These are phyloP conservation scores for Camelina sativa DNA, from an alignment of 345 rosid species.

Conservation along the genomic window DNA sequence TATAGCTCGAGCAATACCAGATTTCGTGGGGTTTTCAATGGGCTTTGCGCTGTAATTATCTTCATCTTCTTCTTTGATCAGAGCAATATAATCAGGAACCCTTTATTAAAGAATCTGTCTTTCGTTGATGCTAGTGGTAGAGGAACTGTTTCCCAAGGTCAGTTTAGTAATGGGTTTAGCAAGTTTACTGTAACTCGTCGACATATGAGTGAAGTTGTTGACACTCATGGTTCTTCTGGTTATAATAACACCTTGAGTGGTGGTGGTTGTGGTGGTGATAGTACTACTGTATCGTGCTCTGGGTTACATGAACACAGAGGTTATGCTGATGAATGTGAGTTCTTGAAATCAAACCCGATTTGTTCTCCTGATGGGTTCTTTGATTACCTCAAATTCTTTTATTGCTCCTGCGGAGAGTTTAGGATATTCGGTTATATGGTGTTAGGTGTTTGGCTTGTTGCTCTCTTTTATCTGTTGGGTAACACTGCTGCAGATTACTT, in stretches of 20 bases:
- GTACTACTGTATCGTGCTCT: constrained; percentile 44
- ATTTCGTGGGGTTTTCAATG: constrained; percentile 52
- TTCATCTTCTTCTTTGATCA: constrained; percentile 47
- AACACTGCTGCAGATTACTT: constrained; percentile 86
- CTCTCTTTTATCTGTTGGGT: constrained; percentile 78
- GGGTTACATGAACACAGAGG: constrained; percentile 56
- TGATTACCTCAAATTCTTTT: constrained; percentile 75
- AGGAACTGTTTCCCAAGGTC: constrained; percentile 25
- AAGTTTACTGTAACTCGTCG: constrained; percentile 47
- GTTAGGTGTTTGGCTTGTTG: constrained; percentile 70
- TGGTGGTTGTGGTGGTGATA: constrained; percentile 19
- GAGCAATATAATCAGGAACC: constrained; percentile 38
- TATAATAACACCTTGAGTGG: constrained; percentile 39
- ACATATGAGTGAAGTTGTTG: constrained; percentile 38
- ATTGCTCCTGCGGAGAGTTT: constrained; percentile 60
- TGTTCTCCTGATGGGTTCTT: constrained; percentile 80
- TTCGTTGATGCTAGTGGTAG: constrained; percentile 33
- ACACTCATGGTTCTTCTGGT: constrained; percentile 17
- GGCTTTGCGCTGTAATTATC: constrained; percentile 45
- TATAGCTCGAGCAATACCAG: constrained; percentile 46
- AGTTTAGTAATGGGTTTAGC: constrained; percentile 26
- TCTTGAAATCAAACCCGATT: constrained; percentile 54
- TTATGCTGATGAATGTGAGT: constrained; percentile 62
- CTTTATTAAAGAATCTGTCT: constrained; percentile 40
- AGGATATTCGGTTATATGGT: constrained; percentile 54